Evolutionary conservation across 176 grass and related monocot species (phyloP), one percentile per base, ranked within the genome.

Genomic region (Carex kokanica): DNA sequence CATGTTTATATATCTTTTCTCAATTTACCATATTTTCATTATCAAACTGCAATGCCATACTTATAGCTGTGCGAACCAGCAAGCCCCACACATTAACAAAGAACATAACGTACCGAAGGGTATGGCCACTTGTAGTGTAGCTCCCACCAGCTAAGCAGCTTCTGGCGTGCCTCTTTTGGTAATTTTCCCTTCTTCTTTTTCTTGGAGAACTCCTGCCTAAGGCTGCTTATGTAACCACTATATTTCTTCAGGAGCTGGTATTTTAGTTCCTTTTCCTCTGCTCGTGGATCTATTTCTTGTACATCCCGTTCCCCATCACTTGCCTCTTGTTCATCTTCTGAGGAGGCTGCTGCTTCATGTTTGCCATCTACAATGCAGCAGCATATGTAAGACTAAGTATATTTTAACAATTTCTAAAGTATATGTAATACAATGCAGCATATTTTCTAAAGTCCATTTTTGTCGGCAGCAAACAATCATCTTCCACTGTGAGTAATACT

Each of bases 61-160:
- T 16, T 38, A 18, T 45, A 31, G 1, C 32, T 32, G 15, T 49
- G 8, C 4, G 9, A 83, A 56, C 27, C 24, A 56, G 10, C 1
- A 56, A 18, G 49, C 32, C 51, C 73, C 47, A 10, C 32, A 15
- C 51, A 32, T 69, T 56, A 17, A 65, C 66, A 27, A 9, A 45
- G 29, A 56, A 68, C 90, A 11, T 93, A 56, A 68, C 90, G 14
- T 93, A 99, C 96, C 13, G 96, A 95, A 17, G 96, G 96, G 68
- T 99, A 99, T 2, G 96, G 96, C 96, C 96, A 99, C 69, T 90
- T 99, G 90, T 90, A 88, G 82, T 99, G 96, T 81, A 93, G 85
- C 54, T 95, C 91, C 96, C 96, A 99, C 93, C 96, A 99, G 51
- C 80, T 86, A 73, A 95, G 85, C 6, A 99, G 85, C 88, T 92